These are phyloP conservation scores for Thozetella sp. DNA, from an alignment of 495 filamentous ascomycete species.

Conservation along the genomic window DNA sequence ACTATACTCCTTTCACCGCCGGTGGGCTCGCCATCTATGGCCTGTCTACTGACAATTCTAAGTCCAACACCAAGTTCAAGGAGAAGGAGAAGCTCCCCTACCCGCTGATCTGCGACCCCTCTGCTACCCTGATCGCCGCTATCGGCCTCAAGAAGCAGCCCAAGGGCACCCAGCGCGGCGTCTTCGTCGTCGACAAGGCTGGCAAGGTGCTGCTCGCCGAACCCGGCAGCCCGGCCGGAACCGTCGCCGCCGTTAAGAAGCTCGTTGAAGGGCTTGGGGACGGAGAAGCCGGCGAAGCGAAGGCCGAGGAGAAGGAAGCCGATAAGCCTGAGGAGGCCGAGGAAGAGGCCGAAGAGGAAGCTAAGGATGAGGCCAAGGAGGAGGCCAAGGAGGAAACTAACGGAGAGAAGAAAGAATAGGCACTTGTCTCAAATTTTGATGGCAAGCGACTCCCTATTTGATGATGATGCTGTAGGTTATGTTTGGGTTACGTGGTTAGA, in stretches of 20 bases:
- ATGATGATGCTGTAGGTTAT: too few species aligned
- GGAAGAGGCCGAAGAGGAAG: conserved; percentile 4
- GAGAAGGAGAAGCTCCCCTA: conserved; percentile 88
- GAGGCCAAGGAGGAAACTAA: conserved; percentile 7
- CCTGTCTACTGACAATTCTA: conserved; percentile 81
- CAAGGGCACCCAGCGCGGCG: conserved; percentile 78
- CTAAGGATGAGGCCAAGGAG: conserved; percentile 13
- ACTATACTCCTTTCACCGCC: conserved; percentile 72
- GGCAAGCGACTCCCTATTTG: not conserved
- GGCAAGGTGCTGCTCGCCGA: conserved; percentile 67
- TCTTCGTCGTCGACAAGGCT: conserved; percentile 82
- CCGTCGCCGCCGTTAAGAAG: conserved; percentile 57
- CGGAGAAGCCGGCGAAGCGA: conserved; percentile 15
- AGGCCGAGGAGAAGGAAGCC: not conserved
- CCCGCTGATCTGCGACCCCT: conserved; percentile 81
- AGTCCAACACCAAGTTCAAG: conserved; percentile 89
- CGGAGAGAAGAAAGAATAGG: not conserved
- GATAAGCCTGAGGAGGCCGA: not conserved
- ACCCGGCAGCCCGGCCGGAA: conserved; percentile 60
- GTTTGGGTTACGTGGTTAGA: not conserved
- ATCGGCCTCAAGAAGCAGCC: conserved; percentile 77
- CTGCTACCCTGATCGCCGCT: conserved; percentile 68
- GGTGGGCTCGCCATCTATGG: conserved; percentile 86
- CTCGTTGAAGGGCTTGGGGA: conserved; percentile 36
- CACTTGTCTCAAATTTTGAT: not conserved